These are phyloP conservation scores for Trypanosoma brucei DNA, from an alignment of 208 protist genomes.

Conservation along the genomic window DNA sequence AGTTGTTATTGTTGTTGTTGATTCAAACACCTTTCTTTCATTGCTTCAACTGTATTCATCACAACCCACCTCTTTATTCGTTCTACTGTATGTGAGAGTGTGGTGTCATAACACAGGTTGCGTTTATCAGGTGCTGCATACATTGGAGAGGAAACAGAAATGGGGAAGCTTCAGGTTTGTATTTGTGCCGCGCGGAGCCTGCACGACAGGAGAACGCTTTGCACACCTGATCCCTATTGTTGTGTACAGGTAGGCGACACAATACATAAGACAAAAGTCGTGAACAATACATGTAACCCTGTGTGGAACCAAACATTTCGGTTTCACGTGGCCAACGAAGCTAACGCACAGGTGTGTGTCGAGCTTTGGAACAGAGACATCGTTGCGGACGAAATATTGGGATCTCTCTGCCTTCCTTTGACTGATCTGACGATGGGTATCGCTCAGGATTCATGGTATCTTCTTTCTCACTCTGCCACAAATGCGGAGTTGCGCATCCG, in stretches of 20 bases:
- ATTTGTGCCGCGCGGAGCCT: background rate
- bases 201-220: background rate
- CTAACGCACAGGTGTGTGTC: conserved; percentile 39
- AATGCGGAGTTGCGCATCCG: conserved; percentile 55
- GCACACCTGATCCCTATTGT: background rate
- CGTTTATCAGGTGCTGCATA: too few species aligned
- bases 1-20: too few species aligned
- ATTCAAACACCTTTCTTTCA: too few species aligned
- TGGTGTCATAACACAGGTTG: too few species aligned
- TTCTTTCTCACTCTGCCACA: conserved; percentile 36
- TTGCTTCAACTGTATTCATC: too few species aligned
- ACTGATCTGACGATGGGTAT: conserved; percentile 47
- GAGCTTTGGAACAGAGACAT: conserved; percentile 66
- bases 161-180: background rate
- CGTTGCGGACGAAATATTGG: conserved; percentile 43
- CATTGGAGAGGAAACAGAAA: background rate
- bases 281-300: conserved; percentile 48
- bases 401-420: conserved; percentile 50
- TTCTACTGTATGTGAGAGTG: too few species aligned
- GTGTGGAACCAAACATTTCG: conserved; percentile 65
- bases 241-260: conserved; percentile 2
- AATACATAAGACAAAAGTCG: conserved; percentile 26
- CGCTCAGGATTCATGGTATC: conserved; percentile 54
- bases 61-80: too few species aligned
- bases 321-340: conserved; percentile 58